These are phyloP conservation scores for Ciborinia camelliae DNA, from an alignment of 2,329 filamentous ascomycete genomes.

Conservation along the genomic window DNA sequence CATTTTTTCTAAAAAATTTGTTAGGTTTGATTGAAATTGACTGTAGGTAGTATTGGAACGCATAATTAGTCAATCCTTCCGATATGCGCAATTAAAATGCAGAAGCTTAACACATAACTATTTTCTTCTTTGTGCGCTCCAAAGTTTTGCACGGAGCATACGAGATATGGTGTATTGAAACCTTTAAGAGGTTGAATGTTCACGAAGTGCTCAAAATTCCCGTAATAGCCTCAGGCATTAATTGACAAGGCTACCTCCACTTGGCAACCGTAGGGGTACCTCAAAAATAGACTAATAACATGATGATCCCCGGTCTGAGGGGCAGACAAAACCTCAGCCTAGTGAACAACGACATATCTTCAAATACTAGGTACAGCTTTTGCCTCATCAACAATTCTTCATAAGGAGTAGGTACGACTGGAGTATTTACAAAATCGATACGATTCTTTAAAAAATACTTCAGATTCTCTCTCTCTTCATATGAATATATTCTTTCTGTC, in stretches of 20 bases:
- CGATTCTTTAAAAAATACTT: no score
- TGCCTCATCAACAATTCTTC: background rate
- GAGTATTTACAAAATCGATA: background rate
- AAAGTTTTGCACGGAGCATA: background rate
- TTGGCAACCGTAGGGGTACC: no score
- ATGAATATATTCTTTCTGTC: background rate
- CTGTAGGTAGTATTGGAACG: background rate
- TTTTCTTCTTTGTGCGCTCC: background rate
- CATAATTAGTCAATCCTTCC: background rate
- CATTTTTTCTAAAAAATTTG: no score
- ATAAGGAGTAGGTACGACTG: no score
- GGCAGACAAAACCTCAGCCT: background rate
- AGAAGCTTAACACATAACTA: background rate
- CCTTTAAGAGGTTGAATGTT: no score
- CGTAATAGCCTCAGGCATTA: background rate
- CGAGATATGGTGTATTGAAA: no score
- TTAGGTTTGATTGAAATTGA: no score
- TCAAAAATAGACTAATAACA: background rate
- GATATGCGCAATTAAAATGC: background rate
- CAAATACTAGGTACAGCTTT: no score
- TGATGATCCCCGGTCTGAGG: slow-evolving; percentile 1
- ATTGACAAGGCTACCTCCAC: background rate
- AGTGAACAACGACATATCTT: background rate
- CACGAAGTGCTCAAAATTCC: no score
- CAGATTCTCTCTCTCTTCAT: background rate